phyloP scores from a whole-genome alignment of 768 basidiomycete genomes.

The Albatrellus ellisii region DNA sequence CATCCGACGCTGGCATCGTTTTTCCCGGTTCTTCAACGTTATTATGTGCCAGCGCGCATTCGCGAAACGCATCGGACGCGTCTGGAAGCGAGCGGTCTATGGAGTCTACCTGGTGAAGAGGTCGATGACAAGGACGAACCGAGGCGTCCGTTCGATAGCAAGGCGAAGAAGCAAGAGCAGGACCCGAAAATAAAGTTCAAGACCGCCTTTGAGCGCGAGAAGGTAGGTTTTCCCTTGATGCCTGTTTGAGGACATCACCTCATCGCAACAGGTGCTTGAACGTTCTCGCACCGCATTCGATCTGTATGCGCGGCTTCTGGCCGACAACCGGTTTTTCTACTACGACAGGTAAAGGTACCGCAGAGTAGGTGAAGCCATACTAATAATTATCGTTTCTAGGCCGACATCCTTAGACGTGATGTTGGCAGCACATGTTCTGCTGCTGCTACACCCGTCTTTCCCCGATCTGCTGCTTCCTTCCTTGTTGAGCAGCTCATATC shows the following conservation, averaged over 20 bases:
- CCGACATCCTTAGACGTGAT: constrained; percentile 50
- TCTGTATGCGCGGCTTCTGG: constrained; percentile 44
- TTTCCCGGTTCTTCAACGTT: constrained; percentile 56
- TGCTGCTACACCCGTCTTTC: constrained; percentile 44
- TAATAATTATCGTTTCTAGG: constrained; percentile 22
- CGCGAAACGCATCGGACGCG: constrained; percentile 41
- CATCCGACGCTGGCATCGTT: constrained; percentile 39
- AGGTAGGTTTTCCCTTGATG: constrained; percentile 26
- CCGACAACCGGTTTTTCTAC: constrained; percentile 36
- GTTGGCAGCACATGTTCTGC: constrained; percentile 55
- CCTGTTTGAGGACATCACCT: neutral
- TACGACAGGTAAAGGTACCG: constrained; percentile 27
- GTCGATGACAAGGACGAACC: constrained; percentile 32
- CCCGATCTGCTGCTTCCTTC: constrained; percentile 46
- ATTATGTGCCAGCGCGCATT: constrained; percentile 57
- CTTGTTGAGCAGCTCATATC: constrained; percentile 42
- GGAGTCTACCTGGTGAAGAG: constrained; percentile 31
- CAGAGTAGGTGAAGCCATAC: neutral
- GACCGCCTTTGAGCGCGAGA: constrained; percentile 50
- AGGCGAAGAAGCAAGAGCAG: constrained; percentile 18
- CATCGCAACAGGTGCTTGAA: constrained; percentile 44
- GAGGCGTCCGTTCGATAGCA: constrained; percentile 20
- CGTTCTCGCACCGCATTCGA: constrained; percentile 45
- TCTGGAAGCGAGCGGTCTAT: constrained; percentile 50
- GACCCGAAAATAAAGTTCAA: constrained; percentile 27